Evolutionary conservation across 176 grass and related monocot genomes (phyloP).

Genomic region (Oryza coarctata): DNA sequence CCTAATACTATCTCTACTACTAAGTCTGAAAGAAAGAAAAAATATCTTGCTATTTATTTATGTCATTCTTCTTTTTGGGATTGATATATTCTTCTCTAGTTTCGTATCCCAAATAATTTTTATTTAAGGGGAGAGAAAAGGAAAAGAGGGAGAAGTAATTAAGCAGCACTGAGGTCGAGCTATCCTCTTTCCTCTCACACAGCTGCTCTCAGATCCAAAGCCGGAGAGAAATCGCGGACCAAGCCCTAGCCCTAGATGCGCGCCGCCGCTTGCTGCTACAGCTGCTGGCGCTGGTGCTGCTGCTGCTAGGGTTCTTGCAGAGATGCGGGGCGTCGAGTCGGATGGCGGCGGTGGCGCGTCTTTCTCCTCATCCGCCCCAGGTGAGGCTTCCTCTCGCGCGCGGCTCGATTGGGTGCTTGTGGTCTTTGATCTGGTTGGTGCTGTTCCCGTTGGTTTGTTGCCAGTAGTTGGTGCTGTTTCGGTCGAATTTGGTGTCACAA

Average conservation of each 20-base stretch:
- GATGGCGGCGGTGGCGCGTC: conserved; percentile 26
- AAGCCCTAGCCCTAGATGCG: conserved; percentile 31
- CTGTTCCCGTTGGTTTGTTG: background rate
- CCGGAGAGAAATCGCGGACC: background rate
- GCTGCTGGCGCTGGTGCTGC: background rate
- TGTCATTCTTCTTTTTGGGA: background rate
- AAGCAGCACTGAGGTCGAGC: conserved; percentile 30
- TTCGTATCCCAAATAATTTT: background rate
- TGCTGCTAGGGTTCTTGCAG: background rate
- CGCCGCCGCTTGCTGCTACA: background rate
- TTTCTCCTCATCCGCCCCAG: conserved; percentile 22
- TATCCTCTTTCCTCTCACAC: background rate
- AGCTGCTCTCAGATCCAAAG: conserved; percentile 44
- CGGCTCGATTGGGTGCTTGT: conserved; percentile 3
- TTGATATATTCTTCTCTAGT: background rate
- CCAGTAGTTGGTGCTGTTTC: conserved; percentile 6
- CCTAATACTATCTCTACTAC: too few species aligned
- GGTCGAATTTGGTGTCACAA: conserved; percentile 22
- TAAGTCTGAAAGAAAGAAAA: too few species aligned
- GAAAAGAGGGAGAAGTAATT: conserved; percentile 12
- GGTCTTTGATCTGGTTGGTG: conserved; percentile 24
- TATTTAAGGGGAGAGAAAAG: conserved; percentile 23
- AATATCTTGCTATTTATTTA: background rate
- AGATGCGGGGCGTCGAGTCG: conserved; percentile 40
- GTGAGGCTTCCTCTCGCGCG: conserved; percentile 22